These are phyloP conservation scores for Paramecium octaurelia DNA, from an alignment of 73 alveolate genomes.

Conservation along the genomic window DNA sequence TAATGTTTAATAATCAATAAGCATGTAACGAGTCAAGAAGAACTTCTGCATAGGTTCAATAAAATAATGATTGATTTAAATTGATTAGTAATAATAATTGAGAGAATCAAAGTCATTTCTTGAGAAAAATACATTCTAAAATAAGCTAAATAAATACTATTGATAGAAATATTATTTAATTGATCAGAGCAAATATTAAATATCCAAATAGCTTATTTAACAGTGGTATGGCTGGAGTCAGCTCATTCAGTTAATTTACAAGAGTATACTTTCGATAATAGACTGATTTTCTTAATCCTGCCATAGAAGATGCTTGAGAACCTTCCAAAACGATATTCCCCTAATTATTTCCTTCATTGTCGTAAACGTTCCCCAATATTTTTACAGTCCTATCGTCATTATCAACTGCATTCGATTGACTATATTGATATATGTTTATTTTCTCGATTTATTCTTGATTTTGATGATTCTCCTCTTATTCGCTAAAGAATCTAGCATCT, in stretches of 20 bases:
- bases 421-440: not conserved
- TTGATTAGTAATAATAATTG: not conserved
- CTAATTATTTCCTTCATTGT: not conserved
- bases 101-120: not conserved
- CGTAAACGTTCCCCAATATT: not conserved
- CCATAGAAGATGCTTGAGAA: not conserved
- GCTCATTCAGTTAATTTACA: not conserved
- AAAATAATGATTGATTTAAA: not conserved
- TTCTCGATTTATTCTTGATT: not conserved
- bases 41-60: not conserved
- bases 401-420: not conserved
- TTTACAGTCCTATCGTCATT: not conserved
- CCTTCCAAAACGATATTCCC: not conserved
- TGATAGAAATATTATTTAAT: not conserved
- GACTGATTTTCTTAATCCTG: not conserved
- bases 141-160: not conserved
- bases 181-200: not conserved
- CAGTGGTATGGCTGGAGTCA: not conserved
- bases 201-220: not conserved
- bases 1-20: not conserved
- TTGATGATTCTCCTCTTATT: not conserved
- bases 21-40: not conserved
- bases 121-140: not conserved
- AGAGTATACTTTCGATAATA: not conserved
- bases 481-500: not conserved